A percentile compares a stretch with the other conserved stretches of the same genome.
Evolutionary conservation across 2,329 filamentous ascomycete species (phyloP).

Genomic region (Leptographium lundbergii): DNA sequence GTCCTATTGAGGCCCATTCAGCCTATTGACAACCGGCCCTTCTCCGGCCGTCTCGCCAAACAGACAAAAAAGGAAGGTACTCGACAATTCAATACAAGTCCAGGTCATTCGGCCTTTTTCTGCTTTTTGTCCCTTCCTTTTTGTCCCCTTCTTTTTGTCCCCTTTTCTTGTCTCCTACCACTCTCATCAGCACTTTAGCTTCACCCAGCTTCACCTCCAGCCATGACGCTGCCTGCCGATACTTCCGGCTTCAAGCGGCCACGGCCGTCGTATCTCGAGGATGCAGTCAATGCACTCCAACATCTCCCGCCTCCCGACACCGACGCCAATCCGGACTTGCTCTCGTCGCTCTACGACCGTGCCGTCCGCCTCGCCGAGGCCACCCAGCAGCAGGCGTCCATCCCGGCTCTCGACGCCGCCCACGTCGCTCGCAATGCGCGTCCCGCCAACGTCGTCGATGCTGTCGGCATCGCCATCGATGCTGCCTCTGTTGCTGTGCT

Average conservation of each 20-base stretch:
- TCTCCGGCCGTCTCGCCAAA: background rate
- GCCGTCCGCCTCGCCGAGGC: background rate
- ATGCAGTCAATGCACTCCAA: constrained; percentile 1
- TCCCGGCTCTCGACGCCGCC: background rate
- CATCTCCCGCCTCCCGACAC: constrained; percentile 3
- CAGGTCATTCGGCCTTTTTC: background rate
- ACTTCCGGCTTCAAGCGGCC: background rate
- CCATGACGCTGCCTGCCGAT: background rate
- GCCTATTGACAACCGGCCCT: constrained; percentile 3
- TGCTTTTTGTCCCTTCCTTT: background rate
- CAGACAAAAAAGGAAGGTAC: background rate
- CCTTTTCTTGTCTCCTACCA: background rate
- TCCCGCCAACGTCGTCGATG: background rate
- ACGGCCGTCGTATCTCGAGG: constrained; percentile 1
- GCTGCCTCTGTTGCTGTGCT: background rate
- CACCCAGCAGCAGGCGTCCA: background rate
- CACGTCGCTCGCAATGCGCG: constrained; percentile 1
- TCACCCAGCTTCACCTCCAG: background rate
- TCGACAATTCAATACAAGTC: background rate
- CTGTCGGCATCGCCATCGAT: background rate
- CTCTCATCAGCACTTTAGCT: background rate
- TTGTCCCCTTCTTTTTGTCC: background rate
- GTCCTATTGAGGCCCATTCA: background rate
- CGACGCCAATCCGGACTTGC: background rate
- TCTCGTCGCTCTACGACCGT: background rate